Conservation (phyloP, 257 asterid species). For the Solanum acaule region DNA sequence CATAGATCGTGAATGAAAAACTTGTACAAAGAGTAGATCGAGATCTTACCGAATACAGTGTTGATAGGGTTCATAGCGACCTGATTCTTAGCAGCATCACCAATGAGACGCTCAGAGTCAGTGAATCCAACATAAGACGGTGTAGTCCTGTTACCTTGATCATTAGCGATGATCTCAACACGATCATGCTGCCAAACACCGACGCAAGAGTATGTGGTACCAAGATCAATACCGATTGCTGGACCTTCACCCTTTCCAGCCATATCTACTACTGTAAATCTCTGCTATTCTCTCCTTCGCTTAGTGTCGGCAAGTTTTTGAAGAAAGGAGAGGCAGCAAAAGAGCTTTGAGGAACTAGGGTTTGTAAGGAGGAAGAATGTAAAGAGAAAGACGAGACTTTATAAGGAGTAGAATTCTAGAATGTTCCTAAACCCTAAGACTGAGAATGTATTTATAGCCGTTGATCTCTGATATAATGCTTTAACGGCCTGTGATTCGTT, state of each 20-base stretch:
- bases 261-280: not conserved
- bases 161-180: not conserved
- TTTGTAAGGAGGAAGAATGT: not conserved
- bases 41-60: not conserved
- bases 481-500: not conserved
- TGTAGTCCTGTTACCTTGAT: constrained; percentile 6
- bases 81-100: constrained; percentile 33
- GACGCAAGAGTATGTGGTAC: not conserved
- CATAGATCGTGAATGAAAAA: not conserved
- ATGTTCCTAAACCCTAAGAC: not conserved
- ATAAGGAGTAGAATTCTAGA: not conserved
- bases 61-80: not conserved
- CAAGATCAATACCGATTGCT: not conserved
- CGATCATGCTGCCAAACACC: not conserved
- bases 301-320: not conserved
- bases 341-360: not conserved
- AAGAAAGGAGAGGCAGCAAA: not conserved
- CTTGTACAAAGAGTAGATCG: not conserved
- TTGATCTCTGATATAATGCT: not conserved
- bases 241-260: not conserved
- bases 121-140: constrained; percentile 30
- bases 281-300: not conserved
- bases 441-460: not conserved
- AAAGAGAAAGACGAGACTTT: not conserved
- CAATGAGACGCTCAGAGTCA: constrained; percentile 25